Conservation (phyloP, 2,329 filamentous ascomycete species). For the Calonectria henricotiae region DNA sequence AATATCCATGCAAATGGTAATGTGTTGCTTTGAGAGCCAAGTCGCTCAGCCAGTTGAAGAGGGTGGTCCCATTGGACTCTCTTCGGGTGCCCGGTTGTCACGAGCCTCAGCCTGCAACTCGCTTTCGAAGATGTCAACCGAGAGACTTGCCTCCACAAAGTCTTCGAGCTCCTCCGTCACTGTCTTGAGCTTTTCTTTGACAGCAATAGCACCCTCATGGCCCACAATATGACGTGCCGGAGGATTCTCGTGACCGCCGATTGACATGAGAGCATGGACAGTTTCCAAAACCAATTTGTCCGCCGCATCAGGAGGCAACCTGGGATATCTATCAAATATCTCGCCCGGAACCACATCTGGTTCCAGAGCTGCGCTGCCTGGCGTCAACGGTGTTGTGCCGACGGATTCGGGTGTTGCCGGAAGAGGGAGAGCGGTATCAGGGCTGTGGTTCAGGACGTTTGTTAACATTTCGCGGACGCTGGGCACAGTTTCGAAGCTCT, state of each 20-base stretch:
- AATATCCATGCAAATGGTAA: neutral
- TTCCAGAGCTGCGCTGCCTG: conserved; percentile 55
- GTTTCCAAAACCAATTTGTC: conserved; percentile 89
- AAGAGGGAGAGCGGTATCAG: conserved; percentile 71
- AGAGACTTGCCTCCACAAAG: conserved; percentile 90
- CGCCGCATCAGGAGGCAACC: conserved; percentile 77
- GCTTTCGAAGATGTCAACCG: conserved; percentile 82
- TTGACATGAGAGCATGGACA: conserved; percentile 90
- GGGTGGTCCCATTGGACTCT: conserved; percentile 48
- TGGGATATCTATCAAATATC: conserved; percentile 81
- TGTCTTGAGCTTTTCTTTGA: conserved; percentile 97
- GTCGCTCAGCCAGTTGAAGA: conserved; percentile 43
- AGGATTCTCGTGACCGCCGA: conserved; percentile 96
- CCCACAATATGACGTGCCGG: conserved; percentile 96
- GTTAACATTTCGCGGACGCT: conserved; percentile 87
- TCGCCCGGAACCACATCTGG: conserved; percentile 59
- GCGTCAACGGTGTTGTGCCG: conserved; percentile 54
- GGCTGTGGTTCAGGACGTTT: conserved; percentile 83
- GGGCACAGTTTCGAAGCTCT: conserved; percentile 74
- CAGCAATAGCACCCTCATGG: conserved; percentile 86
- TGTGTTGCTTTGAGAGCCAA: neutral
- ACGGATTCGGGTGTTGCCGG: conserved; percentile 47
- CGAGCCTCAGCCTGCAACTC: conserved; percentile 70
- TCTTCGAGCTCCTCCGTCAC: conserved; percentile 97
- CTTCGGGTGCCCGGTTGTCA: conserved; percentile 57